Conservation (phyloP, 2,329 filamentous ascomycete species). For the Peltaster fructicola region DNA sequence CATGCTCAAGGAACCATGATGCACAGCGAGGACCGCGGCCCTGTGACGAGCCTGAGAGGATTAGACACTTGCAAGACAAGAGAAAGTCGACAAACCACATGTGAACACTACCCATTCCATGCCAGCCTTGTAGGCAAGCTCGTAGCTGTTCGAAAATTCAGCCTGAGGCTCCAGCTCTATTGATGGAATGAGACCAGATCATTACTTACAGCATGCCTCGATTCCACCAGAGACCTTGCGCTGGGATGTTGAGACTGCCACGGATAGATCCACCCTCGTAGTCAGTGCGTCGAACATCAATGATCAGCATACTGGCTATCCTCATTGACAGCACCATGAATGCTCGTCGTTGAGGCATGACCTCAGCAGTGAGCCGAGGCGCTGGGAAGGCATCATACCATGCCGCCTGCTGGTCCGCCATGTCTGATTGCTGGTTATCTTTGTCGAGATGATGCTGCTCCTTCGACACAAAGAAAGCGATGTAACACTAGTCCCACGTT, state of each 20-base stretch:
- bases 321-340: constrained; percentile 19
- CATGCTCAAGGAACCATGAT: constrained; percentile 19
- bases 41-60: constrained; percentile 6
- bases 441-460: no score
- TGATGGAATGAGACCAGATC: neutral
- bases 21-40: constrained; percentile 20
- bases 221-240: constrained; percentile 30
- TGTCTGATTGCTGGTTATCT: no score
- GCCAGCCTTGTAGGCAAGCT: constrained; percentile 26
- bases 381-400: constrained; percentile 27
- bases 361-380: constrained; percentile 20
- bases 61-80: neutral
- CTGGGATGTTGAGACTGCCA: constrained; percentile 31
- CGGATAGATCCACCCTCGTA: constrained; percentile 28
- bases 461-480: no score
- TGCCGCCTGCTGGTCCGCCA: no score
- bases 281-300: constrained; percentile 30
- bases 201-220: constrained; percentile 19
- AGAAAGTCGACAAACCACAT: constrained; percentile 20
- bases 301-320: constrained; percentile 22
- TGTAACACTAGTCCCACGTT: no score
- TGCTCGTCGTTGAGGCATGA: constrained; percentile 22
- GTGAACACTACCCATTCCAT: constrained; percentile 30
- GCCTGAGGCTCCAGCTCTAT: neutral
- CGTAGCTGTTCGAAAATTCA: constrained; percentile 11